phyloP scores from a whole-genome alignment of 306 rosid genomes.

The Medicago lupulina region DNA sequence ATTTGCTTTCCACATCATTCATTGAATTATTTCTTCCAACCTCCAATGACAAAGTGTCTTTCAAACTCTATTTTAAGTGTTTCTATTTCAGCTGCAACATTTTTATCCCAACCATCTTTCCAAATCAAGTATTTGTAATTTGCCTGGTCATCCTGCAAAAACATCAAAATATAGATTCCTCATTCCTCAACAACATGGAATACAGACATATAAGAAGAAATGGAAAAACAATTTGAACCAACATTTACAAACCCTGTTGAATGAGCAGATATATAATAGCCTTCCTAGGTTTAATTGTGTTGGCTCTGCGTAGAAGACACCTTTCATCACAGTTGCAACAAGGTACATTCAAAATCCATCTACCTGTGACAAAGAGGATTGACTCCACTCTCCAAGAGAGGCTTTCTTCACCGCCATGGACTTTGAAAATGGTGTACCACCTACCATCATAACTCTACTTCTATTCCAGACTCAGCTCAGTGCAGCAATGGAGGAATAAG shows the following conservation, averaged over 20 bases:
- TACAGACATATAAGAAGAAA: neutral
- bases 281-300: neutral
- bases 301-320: neutral
- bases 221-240: neutral
- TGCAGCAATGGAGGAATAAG: neutral
- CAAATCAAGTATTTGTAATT: neutral
- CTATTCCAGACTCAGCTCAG: neutral
- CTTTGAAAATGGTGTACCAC: neutral
- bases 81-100: neutral
- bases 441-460: neutral
- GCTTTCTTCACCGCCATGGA: neutral
- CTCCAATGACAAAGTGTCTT: neutral
- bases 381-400: neutral
- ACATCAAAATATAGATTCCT: neutral
- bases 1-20: neutral
- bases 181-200: neutral
- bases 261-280: neutral
- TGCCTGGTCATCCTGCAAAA: neutral
- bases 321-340: neutral
- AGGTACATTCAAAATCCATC: neutral
- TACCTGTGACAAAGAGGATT: neutral
- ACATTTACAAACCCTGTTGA: neutral
- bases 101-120: slow-evolving; percentile 1
- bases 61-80: neutral
- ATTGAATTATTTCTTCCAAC: slow-evolving; percentile 9